A percentile compares a stretch with the other conserved stretches of the same genome.
Conservation (phyloP, 768 basidiomycete genomes). For the Trametes maxima region DNA sequence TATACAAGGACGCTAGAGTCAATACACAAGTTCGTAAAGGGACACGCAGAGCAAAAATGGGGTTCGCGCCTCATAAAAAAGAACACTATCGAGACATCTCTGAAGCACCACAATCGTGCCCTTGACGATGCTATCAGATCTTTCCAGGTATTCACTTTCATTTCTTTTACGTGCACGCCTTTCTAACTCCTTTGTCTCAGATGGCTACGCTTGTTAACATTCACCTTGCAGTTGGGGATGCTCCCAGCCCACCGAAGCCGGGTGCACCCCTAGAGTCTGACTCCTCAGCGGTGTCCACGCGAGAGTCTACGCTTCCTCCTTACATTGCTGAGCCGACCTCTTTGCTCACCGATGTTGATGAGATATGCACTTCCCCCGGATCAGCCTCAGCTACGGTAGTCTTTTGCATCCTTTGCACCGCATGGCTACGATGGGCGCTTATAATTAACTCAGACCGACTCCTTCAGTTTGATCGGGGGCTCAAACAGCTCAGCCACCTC, state of each 20-base stretch:
- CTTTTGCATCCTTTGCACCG: too few relatives aligned
- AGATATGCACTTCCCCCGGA: slow-evolving; percentile 11
- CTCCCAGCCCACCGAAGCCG: slow-evolving; percentile 1
- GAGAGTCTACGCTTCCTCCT: slow-evolving; percentile 3
- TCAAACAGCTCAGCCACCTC: not conserved
- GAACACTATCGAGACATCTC: slow-evolving; percentile 42
- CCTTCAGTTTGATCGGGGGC: not conserved
- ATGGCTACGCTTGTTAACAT: slow-evolving; percentile 50
- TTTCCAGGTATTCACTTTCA: slow-evolving; percentile 42
- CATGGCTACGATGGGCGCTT: not conserved
- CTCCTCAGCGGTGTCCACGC: not conserved
- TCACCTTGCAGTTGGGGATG: slow-evolving; percentile 41
- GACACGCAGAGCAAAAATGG: slow-evolving; percentile 45
- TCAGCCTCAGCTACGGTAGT: not conserved
- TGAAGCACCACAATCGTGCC: slow-evolving; percentile 36
- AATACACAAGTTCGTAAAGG: slow-evolving; percentile 44
- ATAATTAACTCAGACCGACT: not conserved
- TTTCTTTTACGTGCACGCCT: not conserved
- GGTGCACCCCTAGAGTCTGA: not conserved
- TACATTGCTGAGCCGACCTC: not conserved
- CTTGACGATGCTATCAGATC: slow-evolving; percentile 49
- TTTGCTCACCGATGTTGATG: not conserved
- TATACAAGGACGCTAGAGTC: slow-evolving; percentile 39
- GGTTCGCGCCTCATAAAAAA: slow-evolving; percentile 43
- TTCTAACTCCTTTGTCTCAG: slow-evolving; percentile 28